phyloP scores from a whole-genome alignment of 176 grass and related monocot genomes.

The Avena eriantha region DNA sequence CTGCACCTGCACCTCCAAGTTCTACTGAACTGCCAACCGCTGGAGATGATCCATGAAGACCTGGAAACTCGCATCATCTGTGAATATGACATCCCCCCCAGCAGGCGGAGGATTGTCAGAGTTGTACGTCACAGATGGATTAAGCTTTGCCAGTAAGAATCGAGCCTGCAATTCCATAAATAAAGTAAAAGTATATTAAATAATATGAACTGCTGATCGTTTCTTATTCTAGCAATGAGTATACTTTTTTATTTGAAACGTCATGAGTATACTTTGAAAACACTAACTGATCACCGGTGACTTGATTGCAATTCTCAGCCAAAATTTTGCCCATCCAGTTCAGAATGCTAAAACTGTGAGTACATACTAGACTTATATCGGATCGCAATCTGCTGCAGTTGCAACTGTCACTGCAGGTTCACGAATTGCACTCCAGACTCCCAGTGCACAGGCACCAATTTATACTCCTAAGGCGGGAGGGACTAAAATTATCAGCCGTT shows the following conservation, averaged over 20 bases:
- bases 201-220: background rate
- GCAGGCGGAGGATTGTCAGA: slow-evolving; percentile 66
- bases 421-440: background rate
- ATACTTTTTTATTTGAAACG: background rate
- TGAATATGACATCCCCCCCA: slow-evolving; percentile 92
- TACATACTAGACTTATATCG: background rate
- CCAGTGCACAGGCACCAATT: background rate
- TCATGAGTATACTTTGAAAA: background rate
- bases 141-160: slow-evolving; percentile 90
- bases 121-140: slow-evolving; percentile 85
- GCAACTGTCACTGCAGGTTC: background rate
- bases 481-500: background rate
- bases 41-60: slow-evolving; percentile 97
- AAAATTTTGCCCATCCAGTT: slow-evolving; percentile 7
- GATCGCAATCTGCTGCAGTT: background rate
- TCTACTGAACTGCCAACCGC: slow-evolving; percentile 77
- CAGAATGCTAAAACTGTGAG: background rate
- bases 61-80: slow-evolving; percentile 91
- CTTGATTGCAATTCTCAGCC: slow-evolving; percentile 18
- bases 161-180: slow-evolving; percentile 67
- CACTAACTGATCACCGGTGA: background rate
- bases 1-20: background rate
- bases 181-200: background rate
- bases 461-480: background rate
- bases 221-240: background rate